Evolutionary conservation across 805 yeast species (phyloP).

Genomic region (Candida awuae): DNA sequence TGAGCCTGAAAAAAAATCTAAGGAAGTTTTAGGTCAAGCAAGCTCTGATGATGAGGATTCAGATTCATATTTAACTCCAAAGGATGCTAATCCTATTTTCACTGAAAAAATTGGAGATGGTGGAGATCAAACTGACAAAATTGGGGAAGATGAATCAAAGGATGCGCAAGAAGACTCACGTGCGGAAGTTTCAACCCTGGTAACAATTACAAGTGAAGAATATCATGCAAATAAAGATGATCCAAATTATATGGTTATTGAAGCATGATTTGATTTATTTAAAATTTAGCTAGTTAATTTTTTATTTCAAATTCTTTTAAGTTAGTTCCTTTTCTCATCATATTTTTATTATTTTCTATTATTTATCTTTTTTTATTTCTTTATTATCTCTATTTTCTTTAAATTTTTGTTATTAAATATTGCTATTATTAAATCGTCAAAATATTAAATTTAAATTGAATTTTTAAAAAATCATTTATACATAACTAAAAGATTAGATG

Average conservation of each 20-base stretch:
- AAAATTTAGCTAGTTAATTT: not conserved
- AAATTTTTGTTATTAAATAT: too few relatives aligned
- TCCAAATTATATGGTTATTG: conserved; percentile 39
- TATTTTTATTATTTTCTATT: too few relatives aligned
- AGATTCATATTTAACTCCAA: conserved; percentile 22
- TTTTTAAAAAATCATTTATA: too few relatives aligned
- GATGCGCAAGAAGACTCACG: conserved; percentile 16
- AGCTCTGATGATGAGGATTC: conserved; percentile 27
- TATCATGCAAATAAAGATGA: conserved; percentile 37
- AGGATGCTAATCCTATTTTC: conserved; percentile 24
- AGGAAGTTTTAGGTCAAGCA: conserved; percentile 15
- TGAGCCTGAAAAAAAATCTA: not conserved
- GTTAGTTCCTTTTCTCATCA: conserved; percentile 1
- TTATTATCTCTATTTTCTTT: too few relatives aligned
- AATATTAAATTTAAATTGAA: too few relatives aligned
- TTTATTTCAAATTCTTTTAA: not conserved
- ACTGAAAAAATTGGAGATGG: conserved; percentile 24
- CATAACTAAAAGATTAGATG: too few relatives aligned
- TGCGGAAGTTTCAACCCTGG: conserved; percentile 34
- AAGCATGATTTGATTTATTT: conserved; percentile 10
- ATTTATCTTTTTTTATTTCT: too few relatives aligned
- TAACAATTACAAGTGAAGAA: conserved; percentile 43
- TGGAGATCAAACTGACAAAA: conserved; percentile 4
- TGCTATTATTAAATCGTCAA: too few relatives aligned
- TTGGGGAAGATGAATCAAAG: conserved; percentile 6